Conservation (phyloP, 2,329 filamentous ascomycete species). For the Rhynchosporium agropyri region DNA sequence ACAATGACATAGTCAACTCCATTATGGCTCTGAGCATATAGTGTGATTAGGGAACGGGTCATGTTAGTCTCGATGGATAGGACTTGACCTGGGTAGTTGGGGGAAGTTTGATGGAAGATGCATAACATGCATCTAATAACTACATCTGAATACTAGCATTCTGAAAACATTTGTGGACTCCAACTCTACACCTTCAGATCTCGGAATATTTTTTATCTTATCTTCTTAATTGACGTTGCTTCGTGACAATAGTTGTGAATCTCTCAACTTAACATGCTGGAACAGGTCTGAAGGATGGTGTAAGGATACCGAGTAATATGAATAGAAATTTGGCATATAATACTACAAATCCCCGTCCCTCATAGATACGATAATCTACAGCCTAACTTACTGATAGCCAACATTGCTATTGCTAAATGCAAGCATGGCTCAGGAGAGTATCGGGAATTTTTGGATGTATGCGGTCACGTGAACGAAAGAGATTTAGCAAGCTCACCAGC, state of each 20-base stretch:
- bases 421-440: too few species aligned
- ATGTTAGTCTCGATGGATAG: constrained; percentile 17
- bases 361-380: too few species aligned
- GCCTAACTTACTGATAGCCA: too few species aligned
- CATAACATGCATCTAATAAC: neutral
- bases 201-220: neutral
- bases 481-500: constrained; percentile 26
- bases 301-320: too few species aligned
- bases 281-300: too few species aligned
- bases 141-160: constrained; percentile 16
- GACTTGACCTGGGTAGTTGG: constrained; percentile 7
- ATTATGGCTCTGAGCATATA: constrained; percentile 97
- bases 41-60: constrained; percentile 28
- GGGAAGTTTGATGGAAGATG: constrained; percentile 12
- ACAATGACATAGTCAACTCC: constrained; percentile 99
- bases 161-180: constrained; percentile 16
- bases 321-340: too few species aligned
- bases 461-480: constrained; percentile 33
- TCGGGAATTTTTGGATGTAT: neutral
- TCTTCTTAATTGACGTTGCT: too few species aligned
- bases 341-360: too few species aligned
- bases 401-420: too few species aligned
- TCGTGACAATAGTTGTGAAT: too few species aligned
- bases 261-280: too few species aligned
- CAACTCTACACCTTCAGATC: neutral